These are phyloP conservation scores for Calonectria hawksworthii DNA, from an alignment of 2,329 filamentous ascomycete species.

Conservation along the genomic window DNA sequence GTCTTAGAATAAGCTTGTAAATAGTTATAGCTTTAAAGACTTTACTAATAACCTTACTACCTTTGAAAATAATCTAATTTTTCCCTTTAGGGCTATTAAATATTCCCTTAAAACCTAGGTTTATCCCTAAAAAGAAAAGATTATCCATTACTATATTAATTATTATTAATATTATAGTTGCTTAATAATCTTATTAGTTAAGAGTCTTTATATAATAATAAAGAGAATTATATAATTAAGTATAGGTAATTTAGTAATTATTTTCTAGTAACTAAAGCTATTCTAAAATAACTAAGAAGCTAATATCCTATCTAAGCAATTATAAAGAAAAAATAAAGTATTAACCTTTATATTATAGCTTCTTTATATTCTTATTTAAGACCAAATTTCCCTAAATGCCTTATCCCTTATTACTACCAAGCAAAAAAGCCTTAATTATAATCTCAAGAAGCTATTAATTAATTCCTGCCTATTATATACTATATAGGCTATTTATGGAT, in stretches of 20 bases:
- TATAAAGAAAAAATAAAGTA: not conserved
- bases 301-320: not conserved
- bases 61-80: not conserved
- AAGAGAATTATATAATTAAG: not conserved
- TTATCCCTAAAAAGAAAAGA: not conserved
- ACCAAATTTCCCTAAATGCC: not conserved
- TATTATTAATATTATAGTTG: not conserved
- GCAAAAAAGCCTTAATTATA: not conserved
- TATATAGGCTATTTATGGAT: not conserved
- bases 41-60: not conserved
- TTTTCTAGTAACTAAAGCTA: not conserved
- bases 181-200: not conserved
- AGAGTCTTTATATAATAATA: not conserved
- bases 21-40: not conserved
- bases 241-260: not conserved
- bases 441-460: too few relatives aligned
- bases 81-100: not conserved
- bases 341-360: not conserved
- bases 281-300: not conserved
- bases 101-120: not conserved
- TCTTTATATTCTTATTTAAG: not conserved
- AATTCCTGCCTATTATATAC: not conserved
- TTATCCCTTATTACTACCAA: not conserved
- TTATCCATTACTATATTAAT: not conserved
- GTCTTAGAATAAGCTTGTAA: not conserved